Evolutionary conservation across 1,284 basidiomycete genomes (phyloP).

Genomic region (Tilletiaria anomala): DNA sequence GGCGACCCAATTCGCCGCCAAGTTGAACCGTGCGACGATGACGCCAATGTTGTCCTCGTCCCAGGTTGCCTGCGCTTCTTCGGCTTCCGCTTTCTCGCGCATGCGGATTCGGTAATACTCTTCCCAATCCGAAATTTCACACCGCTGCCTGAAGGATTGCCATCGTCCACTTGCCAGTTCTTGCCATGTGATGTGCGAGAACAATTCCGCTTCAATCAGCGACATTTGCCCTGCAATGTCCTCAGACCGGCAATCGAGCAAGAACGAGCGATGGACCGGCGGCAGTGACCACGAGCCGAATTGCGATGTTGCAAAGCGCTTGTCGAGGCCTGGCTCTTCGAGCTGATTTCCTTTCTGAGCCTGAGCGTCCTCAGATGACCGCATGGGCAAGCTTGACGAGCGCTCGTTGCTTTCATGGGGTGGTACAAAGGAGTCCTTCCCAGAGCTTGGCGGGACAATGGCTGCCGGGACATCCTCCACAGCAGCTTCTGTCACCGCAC

Average conservation of each 20-base stretch:
- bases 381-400: too few species aligned
- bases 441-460: too few species aligned
- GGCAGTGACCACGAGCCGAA: constrained; percentile 3
- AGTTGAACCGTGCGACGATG: constrained; percentile 71
- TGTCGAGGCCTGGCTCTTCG: too few species aligned
- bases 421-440: neutral
- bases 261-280: constrained; percentile 25
- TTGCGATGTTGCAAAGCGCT: too few species aligned
- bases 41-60: constrained; percentile 41
- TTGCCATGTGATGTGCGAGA: constrained; percentile 65
- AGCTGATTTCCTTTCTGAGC: too few species aligned
- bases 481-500: constrained; percentile 56
- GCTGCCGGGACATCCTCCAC: too few species aligned
- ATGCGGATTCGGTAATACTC: constrained; percentile 62
- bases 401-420: too few species aligned
- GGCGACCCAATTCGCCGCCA: constrained; percentile 66
- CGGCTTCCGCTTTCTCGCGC: constrained; percentile 53
- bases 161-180: constrained; percentile 52
- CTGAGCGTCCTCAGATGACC: too few species aligned
- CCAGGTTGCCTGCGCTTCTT: constrained; percentile 29
- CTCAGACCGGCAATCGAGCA: constrained; percentile 43
- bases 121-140: constrained; percentile 51
- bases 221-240: constrained; percentile 62
- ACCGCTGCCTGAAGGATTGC: constrained; percentile 35
- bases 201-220: constrained; percentile 74